Base-by-base conservation (phyloP, 331 rosid genomes). In the Quercus lobata region DNA sequence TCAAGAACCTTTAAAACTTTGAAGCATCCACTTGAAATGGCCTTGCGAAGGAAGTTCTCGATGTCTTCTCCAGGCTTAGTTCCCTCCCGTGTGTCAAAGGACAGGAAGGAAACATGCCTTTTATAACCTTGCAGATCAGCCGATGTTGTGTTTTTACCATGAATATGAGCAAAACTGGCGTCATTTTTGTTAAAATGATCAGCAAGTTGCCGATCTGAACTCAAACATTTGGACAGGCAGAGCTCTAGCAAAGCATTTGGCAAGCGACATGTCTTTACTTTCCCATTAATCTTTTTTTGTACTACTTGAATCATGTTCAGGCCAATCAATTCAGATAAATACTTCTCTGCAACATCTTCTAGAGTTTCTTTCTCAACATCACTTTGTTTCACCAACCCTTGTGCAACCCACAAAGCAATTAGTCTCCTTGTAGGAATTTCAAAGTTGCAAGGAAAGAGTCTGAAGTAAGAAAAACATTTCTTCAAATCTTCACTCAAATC, bases 31-130 rank as follows among this genome's bases (percentile, higher is more conserved):
- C 74, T 15, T 2, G 52, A 19, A 60, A 81, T 71, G 32, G 57
- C 57, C 25, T 29, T 46, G 12, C 5, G 18, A n/a, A 76, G 77
- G 71, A 21, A 18, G 32, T 52, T 25, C 7, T 69, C 34, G 5
- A 81, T 25, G 10, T 71, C 81, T 74, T 71, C 68, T 6, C 77
- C 68, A 5, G 72, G 80, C 35, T 27, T 30, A 6, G 58, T 32
- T 81, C 84, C 84, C 19, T 81, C 80, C 2, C 73, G 32, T 37
- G 19, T 75, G 17, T 81, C 80, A 76, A 81, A 76, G 77, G 71
- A 21, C 34, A 57, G 22, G 22, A 81, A 15, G 16, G 76, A 56
- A 3, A 25, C 62, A 4, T 55, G 72, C 19, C 4, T 2, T 2
- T 37, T 81, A 3, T 56, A 58, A 63, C 27, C 22, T 21, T 9